Evolutionary conservation across 495 filamentous ascomycete genomes (phyloP).

Genomic region (Aspergillus hancockii): DNA sequence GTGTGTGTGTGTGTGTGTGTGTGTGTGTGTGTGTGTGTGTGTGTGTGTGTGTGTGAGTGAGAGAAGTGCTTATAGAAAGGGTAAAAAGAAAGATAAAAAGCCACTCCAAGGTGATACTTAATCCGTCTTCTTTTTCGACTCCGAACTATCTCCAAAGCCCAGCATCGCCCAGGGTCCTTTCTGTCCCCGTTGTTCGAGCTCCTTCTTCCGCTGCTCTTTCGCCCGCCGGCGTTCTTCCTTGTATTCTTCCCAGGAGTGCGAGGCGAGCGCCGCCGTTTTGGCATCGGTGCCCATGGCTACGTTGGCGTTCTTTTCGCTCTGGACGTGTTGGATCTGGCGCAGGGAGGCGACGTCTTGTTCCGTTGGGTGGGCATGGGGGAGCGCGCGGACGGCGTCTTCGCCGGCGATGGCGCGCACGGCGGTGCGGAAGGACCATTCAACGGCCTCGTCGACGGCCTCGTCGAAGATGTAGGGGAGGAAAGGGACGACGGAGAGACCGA

Average conservation of each 20-base stretch:
- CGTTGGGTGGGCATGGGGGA: slow-evolving; percentile 24
- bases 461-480: slow-evolving; percentile 90
- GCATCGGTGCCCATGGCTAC: slow-evolving; percentile 10
- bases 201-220: slow-evolving; percentile 29
- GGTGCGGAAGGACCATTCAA: slow-evolving; percentile 87
- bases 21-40: too few species aligned
- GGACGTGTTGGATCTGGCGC: slow-evolving; percentile 16
- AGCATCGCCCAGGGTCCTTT: slow-evolving; percentile 21
- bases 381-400: slow-evolving; percentile 48
- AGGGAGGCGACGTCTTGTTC: slow-evolving; percentile 23
- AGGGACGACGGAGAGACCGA: slow-evolving; percentile 85
- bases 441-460: slow-evolving; percentile 84
- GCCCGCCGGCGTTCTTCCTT: slow-evolving; percentile 35
- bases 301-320: slow-evolving; percentile 14
- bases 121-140: slow-evolving; percentile 35
- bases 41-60: too few species aligned
- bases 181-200: slow-evolving; percentile 22
- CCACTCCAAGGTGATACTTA: slow-evolving; percentile 14
- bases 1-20: too few species aligned
- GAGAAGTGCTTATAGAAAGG: too few species aligned
- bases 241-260: slow-evolving; percentile 43
- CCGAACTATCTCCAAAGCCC: slow-evolving; percentile 19
- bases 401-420: slow-evolving; percentile 72
- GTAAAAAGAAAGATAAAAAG: not conserved
- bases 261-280: slow-evolving; percentile 16